phyloP scores from a whole-genome alignment of 2,329 filamentous ascomycete species.

The Pyrenophora tritici-repentis region DNA sequence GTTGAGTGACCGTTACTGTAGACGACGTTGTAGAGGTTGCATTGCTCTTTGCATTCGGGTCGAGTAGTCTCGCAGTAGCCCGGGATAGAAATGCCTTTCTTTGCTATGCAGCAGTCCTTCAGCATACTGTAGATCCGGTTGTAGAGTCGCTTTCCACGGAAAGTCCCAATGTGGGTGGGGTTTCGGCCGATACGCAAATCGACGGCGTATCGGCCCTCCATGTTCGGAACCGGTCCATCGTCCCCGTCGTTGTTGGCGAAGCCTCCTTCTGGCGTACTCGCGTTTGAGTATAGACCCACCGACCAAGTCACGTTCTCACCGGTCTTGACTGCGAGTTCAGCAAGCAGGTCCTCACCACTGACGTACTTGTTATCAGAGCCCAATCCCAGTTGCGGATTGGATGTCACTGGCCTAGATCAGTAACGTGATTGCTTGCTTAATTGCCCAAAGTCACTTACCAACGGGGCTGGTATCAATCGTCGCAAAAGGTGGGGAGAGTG shows the following conservation, averaged over 20 bases:
- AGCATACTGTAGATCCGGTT: conserved; percentile 1
- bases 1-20: background rate
- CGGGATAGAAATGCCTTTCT: background rate
- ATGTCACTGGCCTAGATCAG: too few relatives aligned
- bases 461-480: background rate
- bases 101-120: background rate
- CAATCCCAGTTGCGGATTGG: too few relatives aligned
- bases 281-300: too few relatives aligned
- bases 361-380: background rate
- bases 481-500: background rate
- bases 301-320: too few relatives aligned
- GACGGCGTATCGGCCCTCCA: conserved; percentile 4
- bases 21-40: background rate
- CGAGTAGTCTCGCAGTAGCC: background rate
- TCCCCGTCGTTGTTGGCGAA: too few relatives aligned
- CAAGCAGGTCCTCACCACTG: background rate
- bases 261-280: background rate
- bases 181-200: conserved; percentile 3
- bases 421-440: too few relatives aligned
- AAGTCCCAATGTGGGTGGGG: conserved; percentile 3
- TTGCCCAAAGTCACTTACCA: background rate
- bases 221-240: background rate
- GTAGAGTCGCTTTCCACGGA: conserved; percentile 4
- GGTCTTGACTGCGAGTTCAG: too few relatives aligned
- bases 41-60: background rate